Evolutionary conservation across 75 land plant species (phyloP), one percentile per base, ranked within the genome.

Genomic region (Pinus tabuliformis): DNA sequence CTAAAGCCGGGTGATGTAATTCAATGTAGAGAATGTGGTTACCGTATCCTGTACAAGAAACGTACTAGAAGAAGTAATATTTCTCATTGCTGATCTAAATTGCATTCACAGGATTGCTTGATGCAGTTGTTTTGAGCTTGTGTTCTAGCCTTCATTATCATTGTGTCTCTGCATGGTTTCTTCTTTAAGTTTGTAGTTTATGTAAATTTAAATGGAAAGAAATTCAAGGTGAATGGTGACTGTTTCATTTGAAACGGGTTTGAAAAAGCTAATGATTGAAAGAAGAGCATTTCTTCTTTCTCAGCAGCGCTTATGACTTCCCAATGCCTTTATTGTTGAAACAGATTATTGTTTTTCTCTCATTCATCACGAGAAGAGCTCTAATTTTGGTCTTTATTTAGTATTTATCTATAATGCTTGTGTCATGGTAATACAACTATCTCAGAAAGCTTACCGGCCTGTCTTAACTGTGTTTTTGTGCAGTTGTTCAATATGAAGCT

Each of bases 1-100:
- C 70, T 94, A 79, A 94, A 94, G 82, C 88, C 90, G 1, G 95
- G 95, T 30, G 97, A 94, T 79, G 97, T 94, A 72, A 94, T 94
- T 62, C 97, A 94, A 80, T 94, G 97, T 83, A 86, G 97, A 42
- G 97, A 94, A 79, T 94, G 95, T 62, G 97, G 95, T 13, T 94
- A 94, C 57, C 95, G 97, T 42, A 94, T 94, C 49, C 88, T 94
- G 12, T 94, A 94, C 81, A 94, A 94, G 91, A 94, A 92, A 84
- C 88, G 97, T 36, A 94, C 97, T 15, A 85, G 97, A 73, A 77
- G 97, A 70, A 91, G 96, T 93, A 83, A 81, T 87, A 36, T 14
- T 30, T 36, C 5, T 68, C 16, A 33, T 64, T 37, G 36, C 17
- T 37, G 18, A 64, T 16, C 68, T 30, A 33, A 64, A 30, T 64